Base-by-base conservation (phyloP, 2,329 filamentous ascomycete genomes). In the Penicillium sp. region DNA sequence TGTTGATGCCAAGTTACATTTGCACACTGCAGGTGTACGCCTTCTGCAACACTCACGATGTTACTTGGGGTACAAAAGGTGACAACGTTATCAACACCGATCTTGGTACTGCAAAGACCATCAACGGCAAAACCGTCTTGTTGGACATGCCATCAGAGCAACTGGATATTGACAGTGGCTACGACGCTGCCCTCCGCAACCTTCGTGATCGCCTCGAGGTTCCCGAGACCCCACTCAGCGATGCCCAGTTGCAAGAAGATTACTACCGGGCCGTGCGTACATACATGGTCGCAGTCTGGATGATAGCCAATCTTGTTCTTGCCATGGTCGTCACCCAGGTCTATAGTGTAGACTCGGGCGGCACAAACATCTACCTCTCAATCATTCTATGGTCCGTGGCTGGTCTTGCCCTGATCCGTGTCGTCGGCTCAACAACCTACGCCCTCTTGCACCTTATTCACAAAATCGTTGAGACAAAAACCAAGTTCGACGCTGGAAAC, bases 31-130 rank as follows among this genome's bases (percentile, higher is more conserved):
- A 99, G 76, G 92, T 98, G 21, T 99, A 99, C 77, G 95, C 95
- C 44, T 99, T 99, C 77, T 98, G 95, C 81, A 99, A 99, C 79
- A 96, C 93, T 0, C 95, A 99, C 84, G 95, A 99, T 73, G 92
- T 99, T 21, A 96, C 93, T 0, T 99, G 95, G 95, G 95, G 95
- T 45, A 99, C 95, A 46, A 99, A 99, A 78, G 95, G 95, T 56
- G 95, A 99, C 82, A 99, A 99, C 75, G 87, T 96, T 35, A 88
- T 95, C 68, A 89, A 91, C 75, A 97, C 90, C 8, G 96, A 99
- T 72, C 86, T 99, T 0, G 95, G 95, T 55, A 87, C 90, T 6
- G 95, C 96, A 13, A 86, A 90, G 7, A 87, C 87, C 49, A 87
- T 90, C 63, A 90, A 89, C 54, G 85, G 85, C 48, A 84, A 88